Base-by-base conservation (phyloP, 2,329 filamentous ascomycete genomes). In the Anthostomella pinea region DNA sequence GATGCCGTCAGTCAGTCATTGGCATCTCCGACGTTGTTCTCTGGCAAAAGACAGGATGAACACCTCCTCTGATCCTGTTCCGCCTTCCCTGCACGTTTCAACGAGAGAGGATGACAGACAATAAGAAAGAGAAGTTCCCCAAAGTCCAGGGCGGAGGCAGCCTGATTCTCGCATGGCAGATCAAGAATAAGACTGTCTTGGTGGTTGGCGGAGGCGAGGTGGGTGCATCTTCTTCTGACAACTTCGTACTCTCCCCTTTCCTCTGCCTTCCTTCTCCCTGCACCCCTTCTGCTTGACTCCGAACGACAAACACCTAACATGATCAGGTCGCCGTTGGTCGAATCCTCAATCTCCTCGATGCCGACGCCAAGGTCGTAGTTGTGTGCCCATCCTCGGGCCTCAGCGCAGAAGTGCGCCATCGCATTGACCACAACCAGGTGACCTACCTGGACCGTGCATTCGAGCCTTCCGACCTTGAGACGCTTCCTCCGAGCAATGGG, bases 171-270 rank as follows among this genome's bases (percentile, higher is more conserved):
- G 93, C 93, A 58, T 98, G 91, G 90, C 93, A 97, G 68, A 83
- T 95, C 55, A 85, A 81, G 59, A 83, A 83, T 63, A 96, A 94
- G 66, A 80, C 81, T 48, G 84, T 97, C 11, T 69, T 98, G n/a
- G 86, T 98, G 4, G 80, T 98, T 6, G 93, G 93, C 48, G 93
- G 93, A 53, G 93, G 93, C 63, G 91, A 97, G 75, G 91, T 95
- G 69, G 51, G 77, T 62, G 45, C 35, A 30, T 31, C 39, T 37
- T 18, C 35, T 29, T 30, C 4, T 23, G 6, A 28, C 18, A 16
- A 18, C 14, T 21, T 14, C 40, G 11, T 17, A 17, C 35, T 14
- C 19, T 26, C 5, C 4, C 14, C 22, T 16, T 5, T 29, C 25
- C 20, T 14, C 25, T 33, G 4, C 37, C n/a, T 35, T 18, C 20